Evolutionary conservation across 257 asterid species (phyloP).

Genomic region (Asclepias syriaca): DNA sequence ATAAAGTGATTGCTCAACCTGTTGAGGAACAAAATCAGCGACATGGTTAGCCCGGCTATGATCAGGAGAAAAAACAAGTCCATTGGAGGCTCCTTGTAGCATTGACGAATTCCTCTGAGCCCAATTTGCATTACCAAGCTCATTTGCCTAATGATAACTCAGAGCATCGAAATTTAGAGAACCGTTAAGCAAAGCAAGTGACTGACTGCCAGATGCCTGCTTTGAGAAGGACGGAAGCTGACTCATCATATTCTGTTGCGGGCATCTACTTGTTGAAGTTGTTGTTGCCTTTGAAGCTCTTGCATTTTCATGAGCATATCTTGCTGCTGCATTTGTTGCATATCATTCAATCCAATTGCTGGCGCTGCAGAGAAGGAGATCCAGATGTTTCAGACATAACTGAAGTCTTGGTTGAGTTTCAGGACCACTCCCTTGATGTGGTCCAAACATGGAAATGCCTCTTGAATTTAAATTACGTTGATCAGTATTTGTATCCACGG

Average conservation of each 20-base stretch:
- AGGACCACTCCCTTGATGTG: no score
- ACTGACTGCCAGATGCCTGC: slow-evolving; percentile 54
- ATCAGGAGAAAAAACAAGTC: slow-evolving; percentile 43
- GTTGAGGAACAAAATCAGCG: no score
- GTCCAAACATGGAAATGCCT: no score
- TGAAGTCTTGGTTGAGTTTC: no score
- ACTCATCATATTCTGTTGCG: slow-evolving; percentile 44
- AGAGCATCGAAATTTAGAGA: slow-evolving; percentile 42
- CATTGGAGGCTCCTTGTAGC: slow-evolving; percentile 56
- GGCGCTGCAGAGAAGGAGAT: no score
- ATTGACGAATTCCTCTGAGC: slow-evolving; percentile 48
- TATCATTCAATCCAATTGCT: no score
- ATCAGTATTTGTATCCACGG: no score
- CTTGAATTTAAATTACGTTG: no score
- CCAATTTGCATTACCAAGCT: slow-evolving; percentile 55
- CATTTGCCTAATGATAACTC: slow-evolving; percentile 47
- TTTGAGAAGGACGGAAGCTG: slow-evolving; percentile 40
- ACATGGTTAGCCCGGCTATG: slow-evolving; percentile 44
- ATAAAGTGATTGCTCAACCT: no score
- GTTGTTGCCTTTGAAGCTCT: slow-evolving; percentile 74
- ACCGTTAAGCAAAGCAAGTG: slow-evolving; percentile 39
- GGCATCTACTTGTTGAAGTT: slow-evolving; percentile 53
- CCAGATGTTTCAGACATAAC: no score
- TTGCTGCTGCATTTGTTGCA: no score
- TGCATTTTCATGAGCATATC: slow-evolving; percentile 47